These are phyloP conservation scores for Mycena olivaceomarginata DNA, from an alignment of 768 basidiomycete species.

Conservation along the genomic window DNA sequence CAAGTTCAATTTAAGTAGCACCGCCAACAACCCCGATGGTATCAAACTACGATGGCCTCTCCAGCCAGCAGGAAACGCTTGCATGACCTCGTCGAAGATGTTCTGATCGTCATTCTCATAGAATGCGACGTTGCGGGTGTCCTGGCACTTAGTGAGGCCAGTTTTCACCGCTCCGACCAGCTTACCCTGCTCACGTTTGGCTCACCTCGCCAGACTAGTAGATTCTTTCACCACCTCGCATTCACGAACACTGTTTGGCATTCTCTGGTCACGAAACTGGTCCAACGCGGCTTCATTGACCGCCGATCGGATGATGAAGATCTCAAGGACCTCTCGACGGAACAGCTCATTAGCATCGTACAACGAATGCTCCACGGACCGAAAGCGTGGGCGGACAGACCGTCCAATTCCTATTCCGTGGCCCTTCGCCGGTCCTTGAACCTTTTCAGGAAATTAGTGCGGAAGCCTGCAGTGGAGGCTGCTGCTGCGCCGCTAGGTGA, in stretches of 20 bases:
- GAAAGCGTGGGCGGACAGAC: conserved; percentile 4
- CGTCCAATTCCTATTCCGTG: background rate
- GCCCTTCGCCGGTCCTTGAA: background rate
- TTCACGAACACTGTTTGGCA: conserved; percentile 5
- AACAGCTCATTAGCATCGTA: conserved; percentile 14
- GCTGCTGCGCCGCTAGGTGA: background rate
- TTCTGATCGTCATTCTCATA: conserved; percentile 20
- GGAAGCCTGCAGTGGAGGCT: background rate
- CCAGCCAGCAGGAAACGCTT: background rate
- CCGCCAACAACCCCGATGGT: too few species aligned
- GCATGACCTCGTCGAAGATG: conserved; percentile 13
- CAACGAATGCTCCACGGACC: conserved; percentile 10
- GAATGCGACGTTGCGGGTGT: conserved; percentile 22
- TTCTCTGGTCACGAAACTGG: background rate
- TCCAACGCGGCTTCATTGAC: conserved; percentile 23
- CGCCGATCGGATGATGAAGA: background rate
- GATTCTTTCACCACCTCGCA: conserved; percentile 12
- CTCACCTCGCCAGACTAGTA: conserved; percentile 8
- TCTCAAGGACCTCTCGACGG: conserved; percentile 10
- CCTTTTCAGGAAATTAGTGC: background rate
- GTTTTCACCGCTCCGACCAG: background rate
- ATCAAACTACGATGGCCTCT: too few species aligned
- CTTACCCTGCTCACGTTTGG: background rate
- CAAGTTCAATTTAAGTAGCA: too few species aligned
- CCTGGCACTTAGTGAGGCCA: conserved; percentile 17